Evolutionary conservation across 345 rosid species (phyloP).

Genomic region (Rhodamnia rubescens): DNA sequence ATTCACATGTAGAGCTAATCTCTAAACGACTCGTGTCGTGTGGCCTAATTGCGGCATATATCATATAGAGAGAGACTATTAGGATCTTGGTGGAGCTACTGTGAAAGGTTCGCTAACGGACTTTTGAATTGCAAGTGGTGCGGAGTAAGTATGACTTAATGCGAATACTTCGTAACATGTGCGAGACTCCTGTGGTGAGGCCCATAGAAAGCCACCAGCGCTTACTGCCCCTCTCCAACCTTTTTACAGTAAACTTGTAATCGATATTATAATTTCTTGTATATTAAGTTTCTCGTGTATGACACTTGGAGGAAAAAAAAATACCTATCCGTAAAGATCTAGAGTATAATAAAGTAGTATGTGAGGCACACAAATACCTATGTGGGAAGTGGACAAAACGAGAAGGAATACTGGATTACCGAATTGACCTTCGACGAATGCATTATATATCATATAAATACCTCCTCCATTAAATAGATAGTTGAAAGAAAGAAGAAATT

Average conservation of each 20-base stretch:
- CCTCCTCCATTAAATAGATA: background rate
- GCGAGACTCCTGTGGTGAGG: no score
- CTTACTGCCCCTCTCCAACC: background rate
- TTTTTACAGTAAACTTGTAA: background rate
- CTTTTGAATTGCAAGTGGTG: no score
- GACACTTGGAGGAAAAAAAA: no score
- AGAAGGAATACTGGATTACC: background rate
- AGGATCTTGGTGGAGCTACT: no score
- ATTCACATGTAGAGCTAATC: no score
- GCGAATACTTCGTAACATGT: no score
- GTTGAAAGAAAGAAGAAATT: background rate
- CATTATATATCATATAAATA: background rate
- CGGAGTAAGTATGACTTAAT: no score
- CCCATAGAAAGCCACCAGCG: no score
- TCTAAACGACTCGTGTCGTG: background rate
- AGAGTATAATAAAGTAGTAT: background rate
- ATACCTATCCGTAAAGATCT: no score
- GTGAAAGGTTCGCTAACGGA: no score
- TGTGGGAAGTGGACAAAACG: background rate
- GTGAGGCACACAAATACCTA: background rate
- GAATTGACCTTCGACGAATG: background rate
- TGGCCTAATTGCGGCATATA: background rate
- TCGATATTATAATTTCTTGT: background rate
- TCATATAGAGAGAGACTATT: background rate
- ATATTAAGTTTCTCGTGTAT: background rate